Conservation (phyloP, 306 rosid genomes). For the Glycyrrhiza uralensis region DNA sequence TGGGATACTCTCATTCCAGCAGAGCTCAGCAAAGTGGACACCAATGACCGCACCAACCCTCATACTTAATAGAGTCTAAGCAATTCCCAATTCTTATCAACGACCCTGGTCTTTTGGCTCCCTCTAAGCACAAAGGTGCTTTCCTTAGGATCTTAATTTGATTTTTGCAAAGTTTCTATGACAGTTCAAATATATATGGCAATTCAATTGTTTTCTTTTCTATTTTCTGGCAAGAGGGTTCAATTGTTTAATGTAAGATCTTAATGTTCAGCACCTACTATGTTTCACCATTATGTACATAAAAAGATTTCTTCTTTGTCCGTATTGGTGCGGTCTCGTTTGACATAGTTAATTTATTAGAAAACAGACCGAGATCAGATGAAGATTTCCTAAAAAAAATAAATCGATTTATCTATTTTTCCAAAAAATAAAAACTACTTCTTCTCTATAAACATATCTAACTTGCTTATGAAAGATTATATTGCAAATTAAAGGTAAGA, state of each 20-base stretch:
- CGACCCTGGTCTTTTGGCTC: not conserved
- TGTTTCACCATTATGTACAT: no score
- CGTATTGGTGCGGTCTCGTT: not conserved
- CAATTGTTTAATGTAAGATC: not conserved
- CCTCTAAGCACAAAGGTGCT: not conserved
- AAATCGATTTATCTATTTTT: not conserved
- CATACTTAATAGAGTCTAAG: not conserved
- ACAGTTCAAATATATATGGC: not conserved
- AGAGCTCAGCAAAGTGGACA: no score
- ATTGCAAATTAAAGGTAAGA: slow-evolving; percentile 5
- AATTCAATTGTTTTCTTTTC: not conserved
- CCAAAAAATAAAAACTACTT: not conserved
- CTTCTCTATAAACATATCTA: not conserved
- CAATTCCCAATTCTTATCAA: not conserved
- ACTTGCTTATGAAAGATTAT: not conserved
- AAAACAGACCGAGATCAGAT: not conserved
- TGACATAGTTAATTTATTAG: not conserved
- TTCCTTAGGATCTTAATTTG: not conserved
- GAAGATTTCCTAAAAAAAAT: not conserved
- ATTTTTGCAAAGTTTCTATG: not conserved
- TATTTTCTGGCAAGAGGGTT: not conserved
- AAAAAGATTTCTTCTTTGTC: no score
- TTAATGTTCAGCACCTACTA: no score
- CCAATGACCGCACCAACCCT: no score
- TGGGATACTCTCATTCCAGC: no score